phyloP scores from a whole-genome alignment of 2,329 filamentous ascomycete genomes.

The Lomentospora prolificans region DNA sequence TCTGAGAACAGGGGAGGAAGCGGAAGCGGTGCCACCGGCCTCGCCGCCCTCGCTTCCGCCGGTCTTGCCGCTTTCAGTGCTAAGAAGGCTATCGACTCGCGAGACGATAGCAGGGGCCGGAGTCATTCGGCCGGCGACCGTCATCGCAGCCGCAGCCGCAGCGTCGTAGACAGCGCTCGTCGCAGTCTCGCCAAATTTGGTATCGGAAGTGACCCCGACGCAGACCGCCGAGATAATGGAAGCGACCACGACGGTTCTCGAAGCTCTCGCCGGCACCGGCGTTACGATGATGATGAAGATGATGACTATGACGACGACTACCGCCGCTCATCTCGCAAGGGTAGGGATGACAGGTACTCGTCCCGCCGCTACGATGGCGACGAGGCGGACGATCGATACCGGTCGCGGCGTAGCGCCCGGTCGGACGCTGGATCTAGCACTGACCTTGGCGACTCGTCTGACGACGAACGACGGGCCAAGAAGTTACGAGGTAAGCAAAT shows the following conservation, averaged over 20 bases:
- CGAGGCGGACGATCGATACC: constrained; percentile 35
- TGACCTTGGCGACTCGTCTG: constrained; percentile 47
- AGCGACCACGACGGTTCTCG: constrained; percentile 29
- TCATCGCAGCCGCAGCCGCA: constrained; percentile 48
- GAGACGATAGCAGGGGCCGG: constrained; percentile 35
- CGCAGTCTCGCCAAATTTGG: constrained; percentile 53
- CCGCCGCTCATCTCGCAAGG: constrained; percentile 26
- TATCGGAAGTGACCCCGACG: constrained; percentile 39
- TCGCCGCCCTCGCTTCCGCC: constrained; percentile 55
- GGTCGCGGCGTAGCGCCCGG: constrained; percentile 28
- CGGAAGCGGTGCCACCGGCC: constrained; percentile 28
- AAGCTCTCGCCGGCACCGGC: constrained; percentile 26
- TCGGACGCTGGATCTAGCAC: constrained; percentile 41
- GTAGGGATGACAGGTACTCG: constrained; percentile 24
- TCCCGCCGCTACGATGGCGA: constrained; percentile 26
- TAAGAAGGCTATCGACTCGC: constrained; percentile 40
- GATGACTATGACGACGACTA: constrained; percentile 35
- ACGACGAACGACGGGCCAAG: constrained; percentile 42
- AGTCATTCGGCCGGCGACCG: constrained; percentile 35
- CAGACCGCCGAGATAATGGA: constrained; percentile 30
- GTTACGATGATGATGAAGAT: constrained; percentile 34
- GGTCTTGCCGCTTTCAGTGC: constrained; percentile 50
- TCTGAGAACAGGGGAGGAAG: constrained; percentile 32
- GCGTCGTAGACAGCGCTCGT: constrained; percentile 53
- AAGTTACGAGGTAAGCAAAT: constrained; percentile 56